A percentile compares a stretch with the other conserved stretches of the same genome.
Evolutionary conservation across 2,329 filamentous ascomycete species (phyloP).

Genomic region (Lachnellula subtilissima): DNA sequence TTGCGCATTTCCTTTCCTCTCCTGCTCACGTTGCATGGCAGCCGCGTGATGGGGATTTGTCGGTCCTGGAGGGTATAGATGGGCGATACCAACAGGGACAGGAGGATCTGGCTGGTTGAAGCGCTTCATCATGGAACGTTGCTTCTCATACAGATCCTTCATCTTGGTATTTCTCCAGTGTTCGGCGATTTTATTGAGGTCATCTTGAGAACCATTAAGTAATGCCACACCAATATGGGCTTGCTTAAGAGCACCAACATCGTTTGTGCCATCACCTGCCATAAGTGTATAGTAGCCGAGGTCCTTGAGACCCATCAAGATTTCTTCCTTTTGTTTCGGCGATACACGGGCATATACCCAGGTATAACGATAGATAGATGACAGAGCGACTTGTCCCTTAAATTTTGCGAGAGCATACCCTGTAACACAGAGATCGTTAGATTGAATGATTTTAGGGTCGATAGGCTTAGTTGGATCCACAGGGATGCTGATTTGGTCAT

Average conservation of each 20-base stretch:
- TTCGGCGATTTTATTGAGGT: constrained; percentile 86
- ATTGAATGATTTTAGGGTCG: constrained; percentile 72
- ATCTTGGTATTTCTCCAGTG: constrained; percentile 93
- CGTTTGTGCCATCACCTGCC: constrained; percentile 97
- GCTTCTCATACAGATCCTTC: constrained; percentile 99
- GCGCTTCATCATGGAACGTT: constrained; percentile 81
- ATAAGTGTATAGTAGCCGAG: constrained; percentile 97
- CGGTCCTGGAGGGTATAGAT: constrained; percentile 87
- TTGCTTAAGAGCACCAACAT: constrained; percentile 96
- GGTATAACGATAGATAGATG: constrained; percentile 74
- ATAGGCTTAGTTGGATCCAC: constrained; percentile 80
- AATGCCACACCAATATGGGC: constrained; percentile 95
- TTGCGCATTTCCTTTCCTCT: constrained; percentile 66
- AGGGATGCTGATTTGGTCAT: constrained; percentile 80
- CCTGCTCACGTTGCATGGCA: constrained; percentile 80
- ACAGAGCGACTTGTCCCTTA: constrained; percentile 72
- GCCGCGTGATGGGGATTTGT: constrained; percentile 92
- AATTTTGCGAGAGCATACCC: constrained; percentile 91
- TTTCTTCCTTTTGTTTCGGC: constrained; percentile 98
- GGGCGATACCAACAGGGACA: constrained; percentile 85
- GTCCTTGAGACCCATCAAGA: constrained; percentile 92
- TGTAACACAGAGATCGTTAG: constrained; percentile 91
- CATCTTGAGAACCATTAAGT: constrained; percentile 88
- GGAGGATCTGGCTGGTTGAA: constrained; percentile 95
- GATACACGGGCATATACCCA: constrained; percentile 99